phyloP scores from a whole-genome alignment of 768 basidiomycete genomes.

The Termitomyces sp. region DNA sequence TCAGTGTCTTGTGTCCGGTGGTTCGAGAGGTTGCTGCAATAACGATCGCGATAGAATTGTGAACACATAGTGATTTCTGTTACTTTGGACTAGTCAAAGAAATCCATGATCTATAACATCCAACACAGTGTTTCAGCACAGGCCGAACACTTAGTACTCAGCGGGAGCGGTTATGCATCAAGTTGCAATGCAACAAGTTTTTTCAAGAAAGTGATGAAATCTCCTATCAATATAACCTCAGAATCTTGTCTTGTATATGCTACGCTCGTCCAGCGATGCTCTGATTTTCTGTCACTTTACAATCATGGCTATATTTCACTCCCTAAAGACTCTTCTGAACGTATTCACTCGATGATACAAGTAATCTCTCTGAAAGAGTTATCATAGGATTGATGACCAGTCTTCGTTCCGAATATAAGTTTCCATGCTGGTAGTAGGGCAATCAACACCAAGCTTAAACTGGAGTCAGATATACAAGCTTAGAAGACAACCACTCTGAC shows the following conservation, averaged over 20 bases:
- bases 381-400: slow-evolving; percentile 1
- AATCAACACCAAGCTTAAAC: slow-evolving; percentile 1
- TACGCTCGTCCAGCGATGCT: too few species aligned
- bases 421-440: slow-evolving; percentile 6
- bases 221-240: too few species aligned
- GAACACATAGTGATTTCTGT: too few species aligned
- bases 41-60: too few species aligned
- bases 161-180: not conserved
- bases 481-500: not conserved
- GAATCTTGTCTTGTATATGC: not conserved
- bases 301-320: not conserved
- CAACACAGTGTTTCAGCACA: not conserved
- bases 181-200: too few species aligned
- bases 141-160: not conserved
- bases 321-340: not conserved
- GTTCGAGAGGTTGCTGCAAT: too few species aligned
- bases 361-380: not conserved
- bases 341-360: not conserved
- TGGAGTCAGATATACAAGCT: not conserved
- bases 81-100: too few species aligned
- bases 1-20: too few species aligned
- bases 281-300: too few species aligned
- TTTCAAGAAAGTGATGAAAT: too few species aligned
- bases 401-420: slow-evolving; percentile 5
- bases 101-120: not conserved